Base-by-base conservation (phyloP, 495 filamentous ascomycete species). In the Penicillium paradoxum region DNA sequence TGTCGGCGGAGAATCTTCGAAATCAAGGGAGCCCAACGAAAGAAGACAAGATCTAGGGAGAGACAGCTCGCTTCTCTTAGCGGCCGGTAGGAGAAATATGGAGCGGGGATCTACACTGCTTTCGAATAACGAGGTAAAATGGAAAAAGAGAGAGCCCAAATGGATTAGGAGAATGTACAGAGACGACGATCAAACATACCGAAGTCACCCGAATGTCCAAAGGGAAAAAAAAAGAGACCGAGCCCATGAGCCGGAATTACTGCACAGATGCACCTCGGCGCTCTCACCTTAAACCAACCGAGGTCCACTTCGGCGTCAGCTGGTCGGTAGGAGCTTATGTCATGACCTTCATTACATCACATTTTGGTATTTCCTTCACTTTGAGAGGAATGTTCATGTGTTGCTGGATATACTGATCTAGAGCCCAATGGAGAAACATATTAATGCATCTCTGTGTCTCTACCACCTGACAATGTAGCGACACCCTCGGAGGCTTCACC, bases 221-320 rank as follows among this genome's bases (percentile, higher is more conserved):
- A 30, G 36, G 18, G n/a, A 51, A 15, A 24, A 36, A 11, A 19
- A 41, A 15, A 33, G 48, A 4, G 19, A 51, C 38, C 38, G 48
- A 34, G 13, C 27, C 32, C 48, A 25, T 43, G 29, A 25, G 48
- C 40, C 24, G 48, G 48, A 27, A 41, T 50, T 41, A 15, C 30
- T 47, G 33, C 36, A 41, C 29, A 42, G 22, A 36, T 54, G 59
- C 64, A 67, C 71, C 67, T 73, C 68, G 68, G 65, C 64, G 68
- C 57, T 48, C 9, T 56, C 45, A 59, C 58, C 64, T 58, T 62
- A 66, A 64, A 63, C 42, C 56, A 68, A 56, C 71, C 71, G 69
- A 72, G 71, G 71, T 72, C 56, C 66, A 62, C 34, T 62, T 29
- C n/a, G 22, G 39, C 11, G 39, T 27, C n/a, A n/a, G n/a, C n/a